Base-by-base conservation (phyloP, 2,329 filamentous ascomycete genomes). In the Venturia pyrina region DNA sequence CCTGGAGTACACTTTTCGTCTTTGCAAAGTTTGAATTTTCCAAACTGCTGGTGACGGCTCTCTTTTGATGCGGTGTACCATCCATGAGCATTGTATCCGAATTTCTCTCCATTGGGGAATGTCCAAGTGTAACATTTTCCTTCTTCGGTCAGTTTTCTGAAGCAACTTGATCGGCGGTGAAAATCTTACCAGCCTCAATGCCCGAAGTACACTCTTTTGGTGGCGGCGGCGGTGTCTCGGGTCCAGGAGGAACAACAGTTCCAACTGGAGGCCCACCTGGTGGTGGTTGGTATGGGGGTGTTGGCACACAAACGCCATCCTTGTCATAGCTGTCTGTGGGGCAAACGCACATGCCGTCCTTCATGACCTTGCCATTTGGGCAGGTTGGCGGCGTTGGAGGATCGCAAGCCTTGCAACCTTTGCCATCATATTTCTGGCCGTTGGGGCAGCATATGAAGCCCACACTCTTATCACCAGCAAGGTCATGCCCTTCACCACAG, bases 51-150 rank as follows among this genome's bases (percentile, higher is more conserved):
- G 43, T 40, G n/a, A 40, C 62, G 41, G 11, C 41, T 48, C 41
- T 64, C 62, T 44, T 64, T 50, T 11, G 62, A 44, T n/a, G 62
- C 62, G 2, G 62, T 48, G n/a, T 64, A 64, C 62, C 62, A 64
- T 19, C 62, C 62, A 24, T 40, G n/a, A 5, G 43, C 34, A 17
- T 44, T 48, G 24, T 64, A 64, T 5, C 62, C 62, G 28, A 48
- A 64, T 21, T 11, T 41, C 17, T 48, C 41, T 1, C 62, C 62
- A 11, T 50, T 48, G 34, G 43, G 43, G 34, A 48, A 44, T 17
- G 62, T 64, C 41, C 43, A 64, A n/a, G 62, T 64, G 44, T 64
- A 50, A 44, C 62, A 64, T 53, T 64, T 64, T 17, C 62, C 62
- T 64, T 5, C 15, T 4, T 17, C 19, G 21, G 11, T 64, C 24